A percentile compares a stretch with the other conserved stretches of the same genome.
phyloP scores from a whole-genome alignment of 1,284 basidiomycete species.

The Cutaneotrichosporon sp. region DNA sequence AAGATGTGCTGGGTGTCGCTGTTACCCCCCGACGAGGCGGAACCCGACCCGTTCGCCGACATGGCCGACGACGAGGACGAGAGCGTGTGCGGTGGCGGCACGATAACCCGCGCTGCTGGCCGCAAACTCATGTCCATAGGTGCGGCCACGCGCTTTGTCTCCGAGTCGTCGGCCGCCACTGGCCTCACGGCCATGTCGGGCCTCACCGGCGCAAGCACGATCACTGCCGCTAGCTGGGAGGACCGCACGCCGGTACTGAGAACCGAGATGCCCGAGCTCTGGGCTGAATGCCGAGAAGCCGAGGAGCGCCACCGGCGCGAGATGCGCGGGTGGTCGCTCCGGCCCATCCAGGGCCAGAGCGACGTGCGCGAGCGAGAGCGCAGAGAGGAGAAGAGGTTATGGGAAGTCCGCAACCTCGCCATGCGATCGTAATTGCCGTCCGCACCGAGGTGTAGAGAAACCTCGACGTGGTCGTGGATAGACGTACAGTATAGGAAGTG shows the following conservation, averaged over 20 bases:
- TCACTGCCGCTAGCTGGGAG: constrained; percentile 17
- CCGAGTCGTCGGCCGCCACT: not conserved
- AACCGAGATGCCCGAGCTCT: constrained; percentile 50
- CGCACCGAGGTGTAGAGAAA: not conserved
- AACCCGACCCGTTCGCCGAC: constrained; percentile 85
- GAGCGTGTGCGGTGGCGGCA: constrained; percentile 52
- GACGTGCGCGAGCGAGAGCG: constrained; percentile 32
- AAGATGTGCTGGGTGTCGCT: constrained; percentile 91
- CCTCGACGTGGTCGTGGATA: not conserved
- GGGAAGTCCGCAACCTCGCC: constrained; percentile 46
- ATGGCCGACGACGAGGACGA: constrained; percentile 81
- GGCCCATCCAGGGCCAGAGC: constrained; percentile 6
- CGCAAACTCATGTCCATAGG: constrained; percentile 30
- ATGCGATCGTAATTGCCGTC: not conserved
- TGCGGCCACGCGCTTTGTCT: not conserved
- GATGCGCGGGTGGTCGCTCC: constrained; percentile 66
- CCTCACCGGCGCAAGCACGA: constrained; percentile 30
- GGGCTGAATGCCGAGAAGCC: constrained; percentile 64
- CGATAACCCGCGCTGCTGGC: constrained; percentile 53
- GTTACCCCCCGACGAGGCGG: constrained; percentile 77
- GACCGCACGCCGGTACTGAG: constrained; percentile 11
- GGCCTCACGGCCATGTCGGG: constrained; percentile 1
- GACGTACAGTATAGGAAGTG: not conserved
- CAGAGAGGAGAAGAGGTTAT: constrained; percentile 39
- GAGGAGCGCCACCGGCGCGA: constrained; percentile 73